Evolutionary conservation across 306 rosid species (phyloP), one percentile per base, ranked within the genome.

Genomic region (Castanea mollissima): DNA sequence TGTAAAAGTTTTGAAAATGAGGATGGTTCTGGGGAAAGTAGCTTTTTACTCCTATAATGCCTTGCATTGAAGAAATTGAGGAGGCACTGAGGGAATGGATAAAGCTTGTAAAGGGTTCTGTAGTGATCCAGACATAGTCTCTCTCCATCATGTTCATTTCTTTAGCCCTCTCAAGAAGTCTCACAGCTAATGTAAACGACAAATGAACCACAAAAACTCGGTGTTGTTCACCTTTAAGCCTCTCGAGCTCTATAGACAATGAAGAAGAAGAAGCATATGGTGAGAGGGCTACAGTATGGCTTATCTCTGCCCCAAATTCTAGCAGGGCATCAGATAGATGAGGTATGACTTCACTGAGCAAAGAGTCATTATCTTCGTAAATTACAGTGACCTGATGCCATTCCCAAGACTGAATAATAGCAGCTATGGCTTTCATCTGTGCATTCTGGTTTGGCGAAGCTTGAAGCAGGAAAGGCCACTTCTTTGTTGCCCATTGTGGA

Each of bases 41-140:
- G 80, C 87, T 79, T 83, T 83, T 83, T 29, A 86, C 65, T 21
- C 92, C 89, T 15, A 90, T n/a, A 65, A 83, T 73, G 19, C 94
- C 94, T 77, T 86, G 90, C 89, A 86, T 83, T 15, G 80, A 57
- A 65, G 86, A 83, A 59, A 79, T 31, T 32, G 76, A 74, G 51
- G 92, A 86, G 54, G 83, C 73, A 79, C 83, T 79, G 81, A 88
- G 80, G 76, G 89, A 86, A 81, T 88, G 76, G n/a, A 83, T 81
- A 77, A 86, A 85, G 77, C 80, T 83, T 32, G 94, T 83, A 71
- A 86, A 60, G 41, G 85, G 70, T 54, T 86, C 86, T 16, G 90
- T 84, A 11, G 88, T 83, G 78, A 90, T 88, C 94, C 92, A 90
- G 23, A 86, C 89, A 77, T 78, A 88, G 55, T 41, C 89, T 55